These are phyloP conservation scores for Colletotrichum destructivum DNA, from an alignment of 2,329 filamentous ascomycete species.

Conservation along the genomic window DNA sequence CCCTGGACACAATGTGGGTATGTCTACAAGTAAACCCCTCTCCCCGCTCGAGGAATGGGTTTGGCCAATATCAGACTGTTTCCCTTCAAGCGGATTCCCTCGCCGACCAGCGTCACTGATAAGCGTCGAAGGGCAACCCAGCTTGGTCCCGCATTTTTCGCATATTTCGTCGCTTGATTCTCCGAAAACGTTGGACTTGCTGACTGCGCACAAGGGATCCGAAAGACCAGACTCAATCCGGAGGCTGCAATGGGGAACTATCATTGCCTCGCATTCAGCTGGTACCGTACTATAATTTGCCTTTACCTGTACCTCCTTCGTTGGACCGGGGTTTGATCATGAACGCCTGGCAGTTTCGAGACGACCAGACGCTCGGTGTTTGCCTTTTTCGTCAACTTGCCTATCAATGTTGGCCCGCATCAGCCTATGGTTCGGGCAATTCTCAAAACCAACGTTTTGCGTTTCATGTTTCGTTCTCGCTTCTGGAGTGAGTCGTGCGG, in stretches of 20 bases:
- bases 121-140: background rate
- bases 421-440: background rate
- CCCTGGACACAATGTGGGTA: background rate
- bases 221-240: background rate
- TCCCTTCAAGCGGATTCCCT: background rate
- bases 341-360: background rate
- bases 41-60: background rate
- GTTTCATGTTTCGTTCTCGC: background rate
- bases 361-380: no score
- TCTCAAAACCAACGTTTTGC: background rate
- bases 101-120: background rate
- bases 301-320: no score
- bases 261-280: background rate
- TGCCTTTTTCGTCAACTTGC: background rate
- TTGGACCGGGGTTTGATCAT: background rate
- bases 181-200: background rate
- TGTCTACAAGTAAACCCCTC: background rate
- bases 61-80: background rate
- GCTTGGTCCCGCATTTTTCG: background rate
- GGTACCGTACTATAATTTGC: background rate
- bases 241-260: background rate
- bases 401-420: background rate
- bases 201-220: background rate
- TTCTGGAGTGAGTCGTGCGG: background rate
- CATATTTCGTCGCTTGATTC: background rate